Conservation (phyloP, 1,284 basidiomycete genomes). For the Cryptococcus hybrid region DNA sequence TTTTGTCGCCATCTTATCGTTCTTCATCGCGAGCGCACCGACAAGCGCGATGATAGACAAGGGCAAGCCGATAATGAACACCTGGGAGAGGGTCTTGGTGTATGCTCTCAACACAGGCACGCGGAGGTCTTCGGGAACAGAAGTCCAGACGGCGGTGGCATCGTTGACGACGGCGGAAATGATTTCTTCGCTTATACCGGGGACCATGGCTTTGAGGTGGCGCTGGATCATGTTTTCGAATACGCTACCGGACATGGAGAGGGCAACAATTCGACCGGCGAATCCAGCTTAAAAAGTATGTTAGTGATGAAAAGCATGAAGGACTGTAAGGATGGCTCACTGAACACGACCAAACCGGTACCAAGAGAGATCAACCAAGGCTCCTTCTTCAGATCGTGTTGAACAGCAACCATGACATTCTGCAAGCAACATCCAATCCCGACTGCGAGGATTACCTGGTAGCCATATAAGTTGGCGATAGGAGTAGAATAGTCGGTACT, state of each 20-base stretch:
- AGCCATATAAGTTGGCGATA: slow-evolving; percentile 38
- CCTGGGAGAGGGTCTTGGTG: slow-evolving; percentile 34
- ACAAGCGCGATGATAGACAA: slow-evolving; percentile 30
- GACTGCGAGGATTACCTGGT: slow-evolving; percentile 40
- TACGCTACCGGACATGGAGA: slow-evolving; percentile 46
- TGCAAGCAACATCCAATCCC: slow-evolving; percentile 45
- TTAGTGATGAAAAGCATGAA: background rate
- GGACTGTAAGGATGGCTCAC: slow-evolving; percentile 13
- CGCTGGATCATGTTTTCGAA: slow-evolving; percentile 46
- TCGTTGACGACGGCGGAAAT: slow-evolving; percentile 29
- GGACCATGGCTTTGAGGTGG: slow-evolving; percentile 32
- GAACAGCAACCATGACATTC: slow-evolving; percentile 43
- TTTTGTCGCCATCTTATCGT: slow-evolving; percentile 38
- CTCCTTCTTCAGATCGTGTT: slow-evolving; percentile 40
- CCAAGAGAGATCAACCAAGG: slow-evolving; percentile 42
- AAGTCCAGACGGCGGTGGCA: slow-evolving; percentile 35
- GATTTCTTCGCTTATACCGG: slow-evolving; percentile 19
- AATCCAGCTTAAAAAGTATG: slow-evolving; percentile 30
- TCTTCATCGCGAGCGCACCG: slow-evolving; percentile 36
- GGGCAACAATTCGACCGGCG: slow-evolving; percentile 44
- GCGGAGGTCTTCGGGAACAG: slow-evolving; percentile 30
- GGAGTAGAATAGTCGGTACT: slow-evolving; percentile 30
- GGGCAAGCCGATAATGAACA: slow-evolving; percentile 45
- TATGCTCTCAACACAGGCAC: slow-evolving; percentile 36
- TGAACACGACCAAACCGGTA: slow-evolving; percentile 35